Conservation (phyloP, 1,284 basidiomycete species). For the Cryptococcus sp. region DNA sequence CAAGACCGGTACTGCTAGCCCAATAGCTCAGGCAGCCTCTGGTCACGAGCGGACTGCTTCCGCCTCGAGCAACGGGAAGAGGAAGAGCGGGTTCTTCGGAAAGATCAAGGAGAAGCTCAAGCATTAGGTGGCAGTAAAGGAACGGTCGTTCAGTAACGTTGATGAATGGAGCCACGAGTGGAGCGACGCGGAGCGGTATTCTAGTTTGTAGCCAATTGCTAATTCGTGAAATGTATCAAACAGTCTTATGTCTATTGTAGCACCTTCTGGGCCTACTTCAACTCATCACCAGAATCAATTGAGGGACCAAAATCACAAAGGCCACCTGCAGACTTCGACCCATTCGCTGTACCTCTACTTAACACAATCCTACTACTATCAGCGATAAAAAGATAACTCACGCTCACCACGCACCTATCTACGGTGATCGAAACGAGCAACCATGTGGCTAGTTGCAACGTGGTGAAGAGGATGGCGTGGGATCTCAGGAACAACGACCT, state of each 20-base stretch:
- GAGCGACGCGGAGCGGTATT: too few species aligned
- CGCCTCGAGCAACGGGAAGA: conserved; percentile 16
- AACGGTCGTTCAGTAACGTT: conserved; percentile 20
- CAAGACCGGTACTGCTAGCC: conserved; percentile 4
- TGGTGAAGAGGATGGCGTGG: too few species aligned
- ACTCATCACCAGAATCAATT: conserved; percentile 25
- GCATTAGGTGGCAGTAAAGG: conserved; percentile 36
- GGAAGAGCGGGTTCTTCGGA: conserved; percentile 40
- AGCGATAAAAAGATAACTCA: conserved; percentile 4
- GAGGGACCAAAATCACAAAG: conserved; percentile 36
- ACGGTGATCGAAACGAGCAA: not conserved
- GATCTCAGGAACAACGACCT: too few species aligned
- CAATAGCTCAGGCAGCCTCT: conserved; percentile 1
- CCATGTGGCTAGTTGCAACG: too few species aligned
- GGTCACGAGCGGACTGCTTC: conserved; percentile 16
- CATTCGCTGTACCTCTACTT: conserved; percentile 7
- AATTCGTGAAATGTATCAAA: too few species aligned
- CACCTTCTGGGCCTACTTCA: conserved; percentile 50
- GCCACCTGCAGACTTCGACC: conserved; percentile 6
- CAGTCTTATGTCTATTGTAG: not conserved
- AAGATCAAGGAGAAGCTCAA: conserved; percentile 49
- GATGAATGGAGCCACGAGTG: conserved; percentile 7
- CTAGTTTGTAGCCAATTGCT: too few species aligned
- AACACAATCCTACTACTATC: conserved; percentile 9
- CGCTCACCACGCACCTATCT: conserved; percentile 10